phyloP scores from a whole-genome alignment of 2,329 filamentous ascomycete species.

The Elsinoe batatas region DNA sequence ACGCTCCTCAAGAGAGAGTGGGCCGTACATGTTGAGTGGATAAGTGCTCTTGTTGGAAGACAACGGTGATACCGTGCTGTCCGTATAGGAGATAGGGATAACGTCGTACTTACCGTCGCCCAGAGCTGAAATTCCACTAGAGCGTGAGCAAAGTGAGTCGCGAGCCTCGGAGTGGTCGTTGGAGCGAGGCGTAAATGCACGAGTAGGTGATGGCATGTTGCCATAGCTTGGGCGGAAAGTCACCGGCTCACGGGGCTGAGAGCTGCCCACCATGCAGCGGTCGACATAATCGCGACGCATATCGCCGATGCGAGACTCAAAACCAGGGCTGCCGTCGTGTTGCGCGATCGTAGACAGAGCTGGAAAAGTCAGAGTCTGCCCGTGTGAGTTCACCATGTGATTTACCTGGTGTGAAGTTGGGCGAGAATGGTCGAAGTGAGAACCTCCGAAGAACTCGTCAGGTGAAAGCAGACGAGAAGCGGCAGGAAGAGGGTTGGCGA shows the following conservation, averaged over 20 bases:
- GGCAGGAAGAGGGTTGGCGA: not conserved
- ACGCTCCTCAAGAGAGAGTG: not conserved
- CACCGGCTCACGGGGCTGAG: too few relatives aligned
- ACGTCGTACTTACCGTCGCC: not conserved
- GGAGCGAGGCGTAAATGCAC: not conserved
- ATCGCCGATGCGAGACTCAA: not conserved
- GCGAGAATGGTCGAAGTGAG: not conserved
- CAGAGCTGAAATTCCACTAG: not conserved
- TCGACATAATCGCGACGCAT: not conserved
- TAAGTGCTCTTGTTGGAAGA: not conserved
- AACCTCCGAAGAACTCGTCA: not conserved
- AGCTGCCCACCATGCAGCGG: not conserved
- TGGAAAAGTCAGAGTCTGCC: not conserved
- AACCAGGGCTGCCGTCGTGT: not conserved
- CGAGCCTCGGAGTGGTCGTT: not conserved
- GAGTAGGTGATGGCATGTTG: too few relatives aligned
- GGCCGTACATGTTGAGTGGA: not conserved
- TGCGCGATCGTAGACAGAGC: not conserved
- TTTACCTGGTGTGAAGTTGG: not conserved
- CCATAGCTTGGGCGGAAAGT: too few relatives aligned
- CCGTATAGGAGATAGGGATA: not conserved
- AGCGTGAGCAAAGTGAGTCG: not conserved
- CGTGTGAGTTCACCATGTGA: not conserved
- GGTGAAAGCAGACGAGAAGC: not conserved
- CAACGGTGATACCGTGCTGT: not conserved